Conservation (phyloP, 2,329 filamentous ascomycete species). For the Elsinoe perseae region DNA sequence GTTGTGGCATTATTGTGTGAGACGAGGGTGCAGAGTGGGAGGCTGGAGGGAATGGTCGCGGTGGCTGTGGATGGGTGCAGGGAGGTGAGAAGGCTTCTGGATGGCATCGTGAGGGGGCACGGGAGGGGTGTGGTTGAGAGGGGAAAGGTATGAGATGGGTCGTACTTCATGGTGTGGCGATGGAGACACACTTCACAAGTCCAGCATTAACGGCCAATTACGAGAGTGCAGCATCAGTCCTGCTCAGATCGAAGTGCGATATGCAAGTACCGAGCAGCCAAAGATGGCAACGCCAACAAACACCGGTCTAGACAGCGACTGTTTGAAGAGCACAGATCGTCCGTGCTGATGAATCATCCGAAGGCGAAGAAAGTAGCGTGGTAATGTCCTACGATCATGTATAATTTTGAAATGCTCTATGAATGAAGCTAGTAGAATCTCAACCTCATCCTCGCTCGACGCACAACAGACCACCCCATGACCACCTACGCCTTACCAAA, state of each 20-base stretch:
- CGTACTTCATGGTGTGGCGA: no score
- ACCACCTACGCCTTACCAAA: background rate
- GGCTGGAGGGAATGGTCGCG: slow-evolving; percentile 85
- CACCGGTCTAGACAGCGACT: no score
- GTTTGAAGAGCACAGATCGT: background rate
- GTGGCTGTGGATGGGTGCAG: slow-evolving; percentile 89
- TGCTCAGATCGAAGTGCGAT: no score
- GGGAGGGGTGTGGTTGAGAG: slow-evolving; percentile 54
- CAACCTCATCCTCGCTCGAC: background rate
- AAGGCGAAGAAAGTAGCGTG: background rate
- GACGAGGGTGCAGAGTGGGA: slow-evolving; percentile 71
- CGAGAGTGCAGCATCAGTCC: no score
- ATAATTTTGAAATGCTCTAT: background rate
- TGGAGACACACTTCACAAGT: no score
- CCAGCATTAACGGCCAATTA: no score
- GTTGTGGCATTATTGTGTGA: slow-evolving; percentile 79
- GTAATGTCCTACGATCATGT: slow-evolving; percentile 5
- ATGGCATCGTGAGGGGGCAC: slow-evolving; percentile 67
- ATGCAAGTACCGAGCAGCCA: no score
- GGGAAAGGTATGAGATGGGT: background rate
- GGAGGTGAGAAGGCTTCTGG: slow-evolving; percentile 72
- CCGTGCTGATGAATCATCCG: background rate
- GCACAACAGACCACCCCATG: background rate
- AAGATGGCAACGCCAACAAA: no score
- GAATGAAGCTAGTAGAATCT: background rate